Base-by-base conservation (phyloP, 371 early-diverging fungal species). In the Lichtheimia hyalospora region DNA sequence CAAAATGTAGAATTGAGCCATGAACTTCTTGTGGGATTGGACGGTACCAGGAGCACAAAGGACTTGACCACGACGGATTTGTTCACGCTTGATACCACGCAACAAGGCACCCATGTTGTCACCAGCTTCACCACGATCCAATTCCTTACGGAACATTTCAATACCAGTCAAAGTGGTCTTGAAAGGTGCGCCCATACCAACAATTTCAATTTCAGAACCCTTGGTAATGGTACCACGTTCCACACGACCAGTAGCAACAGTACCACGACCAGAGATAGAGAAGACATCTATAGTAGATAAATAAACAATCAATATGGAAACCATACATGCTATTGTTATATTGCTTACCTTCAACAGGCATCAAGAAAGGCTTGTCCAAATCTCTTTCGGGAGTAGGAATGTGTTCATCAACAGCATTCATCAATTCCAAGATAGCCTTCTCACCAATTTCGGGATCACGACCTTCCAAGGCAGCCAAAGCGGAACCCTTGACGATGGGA, bases 91-190 rank as follows among this genome's bases (percentile, higher is more conserved):
- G 49, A 98, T 83, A 76, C 96, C 96, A 81, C 98, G 95, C 64
- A 98, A 84, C 62, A 97, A 85, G 42, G 93, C 92, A 62, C 99
- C 98, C 89, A 97, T 94, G 84, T 96, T 96, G 81, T 98, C 98
- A 81, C 99, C 98, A 66, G 99, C 97, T 75, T 96, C 92, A 70
- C 96, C 98, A 68, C 89, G 90, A 71, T 96, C 97, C 60, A 98
- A 90, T 84, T 93, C 92, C 85, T 98, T 97, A 84, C 96, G 96
- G 94, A 97, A 97, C 97, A 97, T 97, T 77, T 98, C 98, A 66
- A 98, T 89, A 69, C 98, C 97, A 20, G 96, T 97, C 64, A 96
- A 80, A 28, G 86, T 92, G 55, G 97, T 95, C 89, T 95, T 96
- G 69, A 87, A 68, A 57, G 88, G 86, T 43, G 84, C 76, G 20